Percentiles rank a stretch among this genome's conserved stretches.
Conservation (phyloP, 345 rosid species). For the Gossypium mustelinum region DNA sequence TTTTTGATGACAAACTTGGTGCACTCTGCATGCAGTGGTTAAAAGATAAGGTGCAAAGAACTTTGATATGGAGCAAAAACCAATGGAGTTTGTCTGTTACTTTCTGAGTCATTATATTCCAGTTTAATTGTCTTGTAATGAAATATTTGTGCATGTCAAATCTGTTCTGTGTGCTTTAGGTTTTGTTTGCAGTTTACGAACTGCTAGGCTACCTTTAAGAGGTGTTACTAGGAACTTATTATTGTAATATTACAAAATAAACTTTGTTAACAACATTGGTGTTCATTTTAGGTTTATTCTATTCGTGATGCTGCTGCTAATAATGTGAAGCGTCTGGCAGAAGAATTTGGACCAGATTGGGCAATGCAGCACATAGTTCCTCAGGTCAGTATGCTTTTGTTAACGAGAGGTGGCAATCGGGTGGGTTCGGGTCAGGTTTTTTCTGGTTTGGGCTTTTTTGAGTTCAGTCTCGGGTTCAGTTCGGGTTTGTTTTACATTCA, state of each 20-base stretch:
- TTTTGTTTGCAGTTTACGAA: background rate
- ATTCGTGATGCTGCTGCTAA: constrained; percentile 96
- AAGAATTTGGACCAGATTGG: constrained; percentile 98
- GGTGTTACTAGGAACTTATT: background rate
- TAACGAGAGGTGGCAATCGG: background rate
- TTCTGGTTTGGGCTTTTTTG: no score
- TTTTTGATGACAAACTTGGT: constrained; percentile 81
- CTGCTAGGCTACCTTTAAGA: background rate
- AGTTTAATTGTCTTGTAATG: background rate
- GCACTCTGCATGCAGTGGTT: constrained; percentile 88
- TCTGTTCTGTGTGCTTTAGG: constrained; percentile 6
- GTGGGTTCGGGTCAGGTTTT: no score
- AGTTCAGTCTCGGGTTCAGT: no score
- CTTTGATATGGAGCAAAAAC: background rate
- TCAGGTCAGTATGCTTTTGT: constrained; percentile 49
- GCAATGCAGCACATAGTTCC: constrained; percentile 97
- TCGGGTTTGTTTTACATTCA: no score
- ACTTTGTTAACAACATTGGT: background rate
- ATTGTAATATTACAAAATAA: background rate
- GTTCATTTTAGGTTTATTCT: constrained; percentile 61
- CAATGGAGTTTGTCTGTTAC: background rate
- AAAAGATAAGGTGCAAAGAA: constrained; percentile 60
- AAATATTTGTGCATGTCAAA: background rate
- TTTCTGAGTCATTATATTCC: background rate
- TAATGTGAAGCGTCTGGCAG: constrained; percentile 90